Percentiles rank a stretch among this genome's conserved stretches.
These are phyloP conservation scores for Cynara cardunculus DNA, from an alignment of 129 eudicot genomes.

Conservation along the genomic window DNA sequence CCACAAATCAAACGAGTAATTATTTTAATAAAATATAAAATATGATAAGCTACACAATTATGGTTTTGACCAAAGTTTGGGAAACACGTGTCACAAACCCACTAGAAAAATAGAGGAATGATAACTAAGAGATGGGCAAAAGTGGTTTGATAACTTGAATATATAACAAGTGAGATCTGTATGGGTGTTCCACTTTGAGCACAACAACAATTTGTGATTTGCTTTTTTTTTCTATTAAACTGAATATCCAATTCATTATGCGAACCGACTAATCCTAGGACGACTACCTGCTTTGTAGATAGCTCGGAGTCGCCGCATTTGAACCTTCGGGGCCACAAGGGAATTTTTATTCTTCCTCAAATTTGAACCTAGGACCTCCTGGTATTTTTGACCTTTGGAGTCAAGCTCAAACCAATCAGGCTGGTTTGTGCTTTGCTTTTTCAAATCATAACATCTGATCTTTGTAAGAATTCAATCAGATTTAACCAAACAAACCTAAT, in stretches of 20 bases:
- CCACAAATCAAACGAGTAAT: neutral
- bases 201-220: neutral
- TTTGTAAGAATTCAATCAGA: neutral
- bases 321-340: no score
- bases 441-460: neutral
- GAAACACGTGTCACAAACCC: neutral
- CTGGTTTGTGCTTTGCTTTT: neutral
- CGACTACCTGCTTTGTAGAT: no score
- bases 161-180: neutral
- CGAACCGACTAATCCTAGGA: no score
- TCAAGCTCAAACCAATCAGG: no score
- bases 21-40: neutral
- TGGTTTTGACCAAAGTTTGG: neutral
- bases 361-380: no score
- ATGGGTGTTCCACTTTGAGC: neutral
- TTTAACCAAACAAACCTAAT: neutral
- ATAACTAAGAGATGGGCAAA: neutral
- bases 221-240: no score
- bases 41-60: neutral
- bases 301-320: no score
- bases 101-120: neutral
- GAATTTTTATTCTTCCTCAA: no score
- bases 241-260: no score
- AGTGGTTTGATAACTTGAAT: neutral
- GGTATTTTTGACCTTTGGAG: no score